Conservation (phyloP, 2,329 filamentous ascomycete species). For the Teratosphaeria zuluensis region DNA sequence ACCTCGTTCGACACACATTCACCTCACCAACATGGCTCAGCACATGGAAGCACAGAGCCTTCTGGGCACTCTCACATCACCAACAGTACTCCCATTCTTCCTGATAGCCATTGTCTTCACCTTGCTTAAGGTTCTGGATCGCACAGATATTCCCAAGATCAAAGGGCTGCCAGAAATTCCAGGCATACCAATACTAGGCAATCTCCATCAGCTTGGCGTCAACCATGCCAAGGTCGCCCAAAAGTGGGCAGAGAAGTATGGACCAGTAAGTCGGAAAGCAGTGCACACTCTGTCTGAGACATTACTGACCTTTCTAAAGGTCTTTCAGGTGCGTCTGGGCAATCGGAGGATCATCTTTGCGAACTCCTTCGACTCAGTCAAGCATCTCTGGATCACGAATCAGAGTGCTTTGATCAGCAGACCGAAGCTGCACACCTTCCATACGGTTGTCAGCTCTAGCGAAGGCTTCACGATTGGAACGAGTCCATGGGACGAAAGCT, state of each 20-base stretch:
- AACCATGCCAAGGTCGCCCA: slow-evolving; percentile 38
- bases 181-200: slow-evolving; percentile 39
- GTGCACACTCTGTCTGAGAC: no score
- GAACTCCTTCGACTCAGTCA: slow-evolving; percentile 67
- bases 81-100: slow-evolving; percentile 33
- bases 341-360: slow-evolving; percentile 67
- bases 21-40: slow-evolving; percentile 14
- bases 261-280: slow-evolving; percentile 18
- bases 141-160: slow-evolving; percentile 40
- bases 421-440: slow-evolving; percentile 71
- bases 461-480: slow-evolving; percentile 77
- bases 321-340: slow-evolving; percentile 49
- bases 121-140: slow-evolving; percentile 32
- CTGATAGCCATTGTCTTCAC: slow-evolving; percentile 32
- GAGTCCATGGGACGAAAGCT: slow-evolving; percentile 74
- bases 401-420: slow-evolving; percentile 69
- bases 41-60: slow-evolving; percentile 17
- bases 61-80: slow-evolving; percentile 22
- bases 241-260: slow-evolving; percentile 39
- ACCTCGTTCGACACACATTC: background rate
- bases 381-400: slow-evolving; percentile 66
- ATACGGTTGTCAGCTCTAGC: slow-evolving; percentile 65
- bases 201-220: slow-evolving; percentile 36
- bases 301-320: no score
- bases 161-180: slow-evolving; percentile 39